These are phyloP conservation scores for Kwoniella mangroviensis DNA, from an alignment of 768 basidiomycete species.

Conservation along the genomic window DNA sequence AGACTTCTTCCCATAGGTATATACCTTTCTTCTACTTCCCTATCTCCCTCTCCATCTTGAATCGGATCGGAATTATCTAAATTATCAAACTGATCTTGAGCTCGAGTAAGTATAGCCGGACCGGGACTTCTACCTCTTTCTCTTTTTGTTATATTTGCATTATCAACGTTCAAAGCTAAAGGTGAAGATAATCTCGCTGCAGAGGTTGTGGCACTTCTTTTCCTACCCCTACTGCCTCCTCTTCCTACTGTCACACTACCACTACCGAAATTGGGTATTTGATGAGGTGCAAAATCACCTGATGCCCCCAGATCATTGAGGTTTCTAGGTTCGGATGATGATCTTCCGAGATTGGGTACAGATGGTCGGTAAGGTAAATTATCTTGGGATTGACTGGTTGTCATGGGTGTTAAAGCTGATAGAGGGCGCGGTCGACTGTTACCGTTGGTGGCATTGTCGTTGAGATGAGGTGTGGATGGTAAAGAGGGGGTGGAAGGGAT, in stretches of 20 bases:
- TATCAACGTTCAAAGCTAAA: neutral
- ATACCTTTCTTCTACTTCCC: neutral
- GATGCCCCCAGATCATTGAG: slow-evolving; percentile 9
- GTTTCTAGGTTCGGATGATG: slow-evolving; percentile 10
- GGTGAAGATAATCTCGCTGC: neutral
- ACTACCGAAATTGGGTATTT: neutral
- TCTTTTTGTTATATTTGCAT: neutral
- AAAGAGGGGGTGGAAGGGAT: slow-evolving; percentile 9
- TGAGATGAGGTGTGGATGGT: slow-evolving; percentile 12
- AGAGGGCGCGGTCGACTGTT: neutral
- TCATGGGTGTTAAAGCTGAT: neutral
- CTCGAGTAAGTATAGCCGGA: neutral
- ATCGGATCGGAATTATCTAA: neutral
- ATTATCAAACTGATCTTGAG: neutral
- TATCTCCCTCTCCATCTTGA: neutral
- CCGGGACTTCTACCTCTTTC: slow-evolving; percentile 23
- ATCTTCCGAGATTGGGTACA: slow-evolving; percentile 14
- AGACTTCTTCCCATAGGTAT: slow-evolving; percentile 10
- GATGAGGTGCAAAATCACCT: slow-evolving; percentile 9
- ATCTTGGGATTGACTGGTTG: neutral
- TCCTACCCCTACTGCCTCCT: slow-evolving; percentile 9
- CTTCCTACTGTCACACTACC: slow-evolving; percentile 5
- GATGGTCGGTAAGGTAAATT: slow-evolving; percentile 11
- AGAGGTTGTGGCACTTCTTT: slow-evolving; percentile 7
- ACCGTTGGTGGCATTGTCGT: neutral